These are phyloP conservation scores for Nicotiana tomentosiformis DNA, from an alignment of 257 asterid species.

Conservation along the genomic window DNA sequence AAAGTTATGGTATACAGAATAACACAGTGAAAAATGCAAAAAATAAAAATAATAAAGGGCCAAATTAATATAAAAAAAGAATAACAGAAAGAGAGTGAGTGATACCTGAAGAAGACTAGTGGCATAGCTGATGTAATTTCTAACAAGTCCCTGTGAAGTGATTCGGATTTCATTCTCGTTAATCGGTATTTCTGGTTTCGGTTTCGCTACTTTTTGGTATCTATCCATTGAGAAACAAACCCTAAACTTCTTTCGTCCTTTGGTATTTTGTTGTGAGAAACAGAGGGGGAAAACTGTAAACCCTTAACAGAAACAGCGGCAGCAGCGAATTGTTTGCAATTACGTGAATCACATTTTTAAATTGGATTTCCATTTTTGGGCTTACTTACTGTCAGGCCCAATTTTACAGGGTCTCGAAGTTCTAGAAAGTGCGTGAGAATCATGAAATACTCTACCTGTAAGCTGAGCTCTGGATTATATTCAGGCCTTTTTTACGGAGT, in stretches of 20 bases:
- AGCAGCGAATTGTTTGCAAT: background rate
- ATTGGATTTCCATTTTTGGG: background rate
- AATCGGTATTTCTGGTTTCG: slow-evolving; percentile 64
- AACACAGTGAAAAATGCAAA: background rate
- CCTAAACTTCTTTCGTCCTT: background rate
- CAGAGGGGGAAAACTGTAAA: background rate
- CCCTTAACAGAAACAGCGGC: slow-evolving; percentile 10
- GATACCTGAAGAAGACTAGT: slow-evolving; percentile 78
- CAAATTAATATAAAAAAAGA: background rate
- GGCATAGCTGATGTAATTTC: slow-evolving; percentile 84
- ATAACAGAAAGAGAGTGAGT: background rate
- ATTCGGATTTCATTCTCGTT: slow-evolving; percentile 97
- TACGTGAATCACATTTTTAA: background rate
- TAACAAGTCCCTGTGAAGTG: slow-evolving; percentile 78
- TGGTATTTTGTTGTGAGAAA: background rate
- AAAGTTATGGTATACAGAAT: background rate
- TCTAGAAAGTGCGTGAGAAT: background rate
- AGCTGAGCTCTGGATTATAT: no score
- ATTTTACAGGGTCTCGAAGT: background rate
- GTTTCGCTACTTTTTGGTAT: slow-evolving; percentile 85
- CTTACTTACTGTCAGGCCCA: background rate
- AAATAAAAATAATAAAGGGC: background rate
- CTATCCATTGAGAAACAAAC: slow-evolving; percentile 51
- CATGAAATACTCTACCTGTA: no score
- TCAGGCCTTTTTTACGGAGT: no score